Evolutionary conservation across 2,329 filamentous ascomycete species (phyloP), one percentile per base, ranked within the genome.

Genomic region (Aciculosporium take): DNA sequence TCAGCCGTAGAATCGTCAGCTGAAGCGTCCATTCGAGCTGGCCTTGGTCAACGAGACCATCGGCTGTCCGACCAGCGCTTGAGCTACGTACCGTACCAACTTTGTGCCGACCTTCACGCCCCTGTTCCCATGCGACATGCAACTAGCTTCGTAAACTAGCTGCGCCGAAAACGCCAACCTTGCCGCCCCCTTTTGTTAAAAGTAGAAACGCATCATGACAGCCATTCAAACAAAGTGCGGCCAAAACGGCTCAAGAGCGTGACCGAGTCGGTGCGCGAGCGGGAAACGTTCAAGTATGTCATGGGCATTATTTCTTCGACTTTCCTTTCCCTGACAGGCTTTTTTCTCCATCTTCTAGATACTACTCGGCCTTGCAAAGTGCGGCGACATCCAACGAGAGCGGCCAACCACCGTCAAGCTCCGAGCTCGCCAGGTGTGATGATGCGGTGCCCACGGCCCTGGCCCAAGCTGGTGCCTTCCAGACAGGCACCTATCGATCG

Each of bases 391-490:
- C 36, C 17, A 37, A 5, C 25, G 13, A n/a, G 5, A 37, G 7
- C 36, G 17, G 18, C 21, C 25, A 8, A 10, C 25, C 36, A 21
- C 5, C 12, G 3, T 48, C 58, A 7, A 47, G 46, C n/a, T 46
- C 50, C 5, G 46, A 49, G 13, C 49, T 61, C 7, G 31, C 47
- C 2, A 49, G 55, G 8, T 57, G 54, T 37, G 45, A 48, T 13
- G 64, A 68, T 39, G 48, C 55, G 9, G 55, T 56, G 34, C 58
- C 74, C 32, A 71, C 67, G 1, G 63, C 65, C 5, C 63, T 72
- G 37, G 68, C 69, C 15, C 68, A 74, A 49, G 59, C 74, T 6
- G 69, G 60, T 2, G 56, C 62, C 8, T 54, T 64, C 40, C 60
- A 65, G 12, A 56, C 72, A 5, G 56, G 61, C n/a, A 60, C 58